Conservation (phyloP, 192 early-diverging fungal species). For the Umbelopsis sp. region DNA sequence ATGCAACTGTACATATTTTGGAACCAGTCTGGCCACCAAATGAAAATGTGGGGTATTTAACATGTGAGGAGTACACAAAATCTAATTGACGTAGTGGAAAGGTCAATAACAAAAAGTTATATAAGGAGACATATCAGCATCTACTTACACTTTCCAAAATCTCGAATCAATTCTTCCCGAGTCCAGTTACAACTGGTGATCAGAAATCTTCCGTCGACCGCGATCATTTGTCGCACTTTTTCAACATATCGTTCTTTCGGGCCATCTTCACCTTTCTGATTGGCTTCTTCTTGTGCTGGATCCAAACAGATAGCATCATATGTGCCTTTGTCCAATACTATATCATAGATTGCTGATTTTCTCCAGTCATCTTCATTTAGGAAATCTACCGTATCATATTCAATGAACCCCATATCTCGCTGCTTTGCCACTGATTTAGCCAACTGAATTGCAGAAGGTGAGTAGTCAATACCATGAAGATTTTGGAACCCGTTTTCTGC, state of each 20-base stretch:
- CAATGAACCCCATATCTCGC: conserved; percentile 45
- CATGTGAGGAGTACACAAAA: conserved; percentile 67
- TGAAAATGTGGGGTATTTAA: conserved; percentile 82
- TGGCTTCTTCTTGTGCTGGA: conserved; percentile 45
- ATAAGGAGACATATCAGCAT: conserved; percentile 23
- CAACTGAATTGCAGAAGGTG: conserved; percentile 71
- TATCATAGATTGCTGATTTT: conserved; percentile 36
- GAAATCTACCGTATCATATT: conserved; percentile 62
- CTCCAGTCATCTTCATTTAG: conserved; percentile 48
- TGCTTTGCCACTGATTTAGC: conserved; percentile 64
- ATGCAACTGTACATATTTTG: conserved; percentile 83
- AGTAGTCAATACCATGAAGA: conserved; percentile 87
- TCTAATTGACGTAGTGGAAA: conserved; percentile 1
- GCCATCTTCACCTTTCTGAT: conserved; percentile 43
- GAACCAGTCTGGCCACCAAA: conserved; percentile 93
- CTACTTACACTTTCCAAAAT: conserved; percentile 58
- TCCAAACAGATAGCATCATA: conserved; percentile 89
- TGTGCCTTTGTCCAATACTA: conserved; percentile 91
- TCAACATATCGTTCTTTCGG: conserved; percentile 50
- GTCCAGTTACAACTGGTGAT: conserved; percentile 97
- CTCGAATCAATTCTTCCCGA: conserved; percentile 75
- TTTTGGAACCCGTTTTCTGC: conserved; percentile 68
- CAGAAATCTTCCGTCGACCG: conserved; percentile 68
- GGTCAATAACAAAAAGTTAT: not conserved
- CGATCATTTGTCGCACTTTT: conserved; percentile 64